Evolutionary conservation across 257 asterid species (phyloP), one percentile per base, ranked within the genome.

Genomic region (Haberlea rhodopensis): DNA sequence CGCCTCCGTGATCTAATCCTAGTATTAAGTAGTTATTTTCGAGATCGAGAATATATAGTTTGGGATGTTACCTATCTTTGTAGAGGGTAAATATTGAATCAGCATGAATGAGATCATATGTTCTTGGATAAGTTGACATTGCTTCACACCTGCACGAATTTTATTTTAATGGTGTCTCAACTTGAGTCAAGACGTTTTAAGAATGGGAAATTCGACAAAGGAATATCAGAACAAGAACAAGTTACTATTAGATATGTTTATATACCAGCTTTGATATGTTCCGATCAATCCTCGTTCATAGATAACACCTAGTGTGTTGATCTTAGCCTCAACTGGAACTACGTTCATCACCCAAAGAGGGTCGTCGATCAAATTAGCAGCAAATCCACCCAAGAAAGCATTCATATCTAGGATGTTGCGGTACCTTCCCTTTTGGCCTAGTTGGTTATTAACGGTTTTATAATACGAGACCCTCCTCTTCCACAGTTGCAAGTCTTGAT

Each of bases 111-210:
- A 90, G 90, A 73, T 90, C 97, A 43, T 90, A 87, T 1, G 96
- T 87, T 78, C 97, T 77, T 2, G 97, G 96, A 60, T 90, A 90
- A 5, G 97, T 90, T 23, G 97, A 90, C 96, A 90, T 87, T n/a
- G 97, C 96, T 69, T 89, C 95, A 53, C 97, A 90, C 96, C 96
- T 88, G 69, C 62, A 71, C 29, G 18, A 15, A 63, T 46, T 13
- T 11, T 15, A 68, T 24, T 22, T 27, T 34, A 34, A 2, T 1
- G 15, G 15, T 32, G 43, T 8, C 4, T 5, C 34, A 2, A 29
- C 34, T 29, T 29, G 1, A 29, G 34, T 29, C 34, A 6, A 6
- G 1, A 6, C 9, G n/a, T 29, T 29, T 29, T 29, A 7, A 2
- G 9, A 29, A 5, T 29, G 34, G 9, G 34, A 18, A 6, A 24